Evolutionary conservation across 2,329 filamentous ascomycete species (phyloP).

Genomic region (Lachnellula arida): DNA sequence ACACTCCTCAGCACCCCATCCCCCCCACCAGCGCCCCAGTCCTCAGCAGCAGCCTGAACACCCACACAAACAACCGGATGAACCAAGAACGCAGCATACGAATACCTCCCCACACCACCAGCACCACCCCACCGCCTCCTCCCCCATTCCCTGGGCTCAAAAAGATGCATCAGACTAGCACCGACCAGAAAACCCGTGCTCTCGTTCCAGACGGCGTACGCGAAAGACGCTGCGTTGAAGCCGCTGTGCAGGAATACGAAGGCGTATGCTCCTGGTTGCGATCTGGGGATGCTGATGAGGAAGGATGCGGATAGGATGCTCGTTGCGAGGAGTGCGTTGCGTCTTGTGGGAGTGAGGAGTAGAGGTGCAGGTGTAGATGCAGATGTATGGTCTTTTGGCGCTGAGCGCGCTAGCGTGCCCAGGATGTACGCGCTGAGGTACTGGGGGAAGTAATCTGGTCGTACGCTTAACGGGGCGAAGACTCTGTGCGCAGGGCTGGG

Average conservation of each 20-base stretch:
- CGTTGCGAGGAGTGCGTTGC: not conserved
- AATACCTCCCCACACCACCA: slow-evolving; percentile 6
- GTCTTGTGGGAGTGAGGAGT: not conserved
- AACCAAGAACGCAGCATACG: slow-evolving; percentile 11
- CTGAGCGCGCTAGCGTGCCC: not conserved
- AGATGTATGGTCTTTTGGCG: not conserved
- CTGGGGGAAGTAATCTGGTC: slow-evolving; percentile 1
- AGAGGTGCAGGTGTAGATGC: not conserved
- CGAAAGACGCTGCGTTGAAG: not conserved
- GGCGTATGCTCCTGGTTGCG: not conserved
- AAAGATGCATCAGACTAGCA: slow-evolving; percentile 1
- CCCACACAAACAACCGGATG: slow-evolving; percentile 8
- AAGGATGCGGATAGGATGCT: not conserved
- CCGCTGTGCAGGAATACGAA: not conserved
- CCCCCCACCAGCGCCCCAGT: not conserved
- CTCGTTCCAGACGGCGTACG: slow-evolving; percentile 10
- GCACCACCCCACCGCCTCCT: slow-evolving; percentile 7
- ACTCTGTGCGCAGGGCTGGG: not conserved
- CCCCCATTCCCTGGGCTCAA: not conserved
- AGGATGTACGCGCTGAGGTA: slow-evolving; percentile 3
- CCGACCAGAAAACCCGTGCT: slow-evolving; percentile 6
- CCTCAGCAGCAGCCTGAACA: not conserved
- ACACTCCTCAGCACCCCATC: not conserved
- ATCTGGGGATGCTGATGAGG: not conserved
- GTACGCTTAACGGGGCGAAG: not conserved